These are phyloP conservation scores for Echeveria elegans DNA, from an alignment of 164 flowering plant species.

Conservation along the genomic window DNA sequence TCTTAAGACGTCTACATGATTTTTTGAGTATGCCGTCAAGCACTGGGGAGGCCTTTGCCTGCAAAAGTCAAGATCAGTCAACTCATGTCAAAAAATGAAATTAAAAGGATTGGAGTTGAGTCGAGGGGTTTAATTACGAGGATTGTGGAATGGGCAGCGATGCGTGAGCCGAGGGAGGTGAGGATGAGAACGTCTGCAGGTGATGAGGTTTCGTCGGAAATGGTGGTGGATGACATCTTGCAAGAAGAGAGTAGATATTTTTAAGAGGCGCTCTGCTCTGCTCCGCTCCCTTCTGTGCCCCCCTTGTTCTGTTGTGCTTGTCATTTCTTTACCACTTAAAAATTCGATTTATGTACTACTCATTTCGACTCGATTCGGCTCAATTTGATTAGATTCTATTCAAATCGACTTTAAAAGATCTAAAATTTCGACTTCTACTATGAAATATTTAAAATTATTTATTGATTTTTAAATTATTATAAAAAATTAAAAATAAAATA, in stretches of 20 bases:
- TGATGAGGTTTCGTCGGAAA: not conserved
- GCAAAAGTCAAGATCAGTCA: not conserved
- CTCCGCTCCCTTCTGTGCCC: too few species aligned
- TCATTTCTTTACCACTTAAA: too few species aligned
- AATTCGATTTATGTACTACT: too few species aligned
- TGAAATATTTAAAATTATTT: too few species aligned
- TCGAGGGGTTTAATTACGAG: not conserved
- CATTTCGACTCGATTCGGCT: too few species aligned
- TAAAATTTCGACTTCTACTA: too few species aligned
- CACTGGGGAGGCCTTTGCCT: constrained; percentile 69
- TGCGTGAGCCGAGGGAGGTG: not conserved
- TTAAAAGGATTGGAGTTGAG: not conserved
- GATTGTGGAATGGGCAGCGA: not conserved
- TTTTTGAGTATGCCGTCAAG: constrained; percentile 52
- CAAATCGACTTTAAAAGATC: too few species aligned
- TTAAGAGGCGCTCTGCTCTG: not conserved
- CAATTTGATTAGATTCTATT: too few species aligned
- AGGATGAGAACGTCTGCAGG: not conserved
- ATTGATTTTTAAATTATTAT: too few species aligned
- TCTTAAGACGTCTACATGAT: constrained; percentile 25
- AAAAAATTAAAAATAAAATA: too few species aligned
- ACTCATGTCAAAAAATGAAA: not conserved
- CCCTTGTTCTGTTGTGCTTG: too few species aligned
- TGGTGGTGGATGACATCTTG: not conserved
- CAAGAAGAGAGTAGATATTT: not conserved